Conservation (phyloP, 345 rosid genomes). For the Fremontodendron californicum region DNA sequence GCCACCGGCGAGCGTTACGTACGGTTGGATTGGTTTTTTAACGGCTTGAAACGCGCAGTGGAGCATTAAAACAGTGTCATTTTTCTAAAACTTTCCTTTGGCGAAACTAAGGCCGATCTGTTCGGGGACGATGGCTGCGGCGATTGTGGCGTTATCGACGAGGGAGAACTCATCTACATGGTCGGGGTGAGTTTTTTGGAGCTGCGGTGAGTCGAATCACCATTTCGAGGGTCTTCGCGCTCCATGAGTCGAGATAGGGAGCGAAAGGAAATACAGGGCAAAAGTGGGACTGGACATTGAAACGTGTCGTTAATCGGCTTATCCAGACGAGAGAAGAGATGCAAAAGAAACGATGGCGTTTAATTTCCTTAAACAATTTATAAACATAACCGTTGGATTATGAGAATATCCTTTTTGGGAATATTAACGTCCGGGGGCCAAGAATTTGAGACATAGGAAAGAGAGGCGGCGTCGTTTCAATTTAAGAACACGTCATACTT, state of each 20-base stretch:
- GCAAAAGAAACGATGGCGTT: not conserved
- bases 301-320: not conserved
- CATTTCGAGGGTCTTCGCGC: constrained; percentile 39
- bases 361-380: not conserved
- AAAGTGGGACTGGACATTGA: not conserved
- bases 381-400: not conserved
- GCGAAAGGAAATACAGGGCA: not conserved
- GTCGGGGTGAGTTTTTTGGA: constrained; percentile 58
- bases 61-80: constrained; percentile 57
- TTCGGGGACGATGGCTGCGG: constrained; percentile 75
- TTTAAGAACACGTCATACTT: not conserved
- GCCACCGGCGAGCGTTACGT: constrained; percentile 70
- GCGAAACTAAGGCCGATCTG: constrained; percentile 56
- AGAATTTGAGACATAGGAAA: not conserved
- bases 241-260: constrained; percentile 35
- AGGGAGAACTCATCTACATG: constrained; percentile 70
- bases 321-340: not conserved
- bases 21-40: constrained; percentile 65
- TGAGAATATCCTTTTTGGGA: not conserved
- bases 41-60: constrained; percentile 62
- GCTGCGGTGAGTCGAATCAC: constrained; percentile 33
- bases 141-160: constrained; percentile 75
- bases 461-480: not conserved
- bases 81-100: constrained; percentile 43
- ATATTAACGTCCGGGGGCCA: not conserved